Base-by-base conservation (phyloP, 179 eudicot genomes). In the Silene noctiflora region DNA sequence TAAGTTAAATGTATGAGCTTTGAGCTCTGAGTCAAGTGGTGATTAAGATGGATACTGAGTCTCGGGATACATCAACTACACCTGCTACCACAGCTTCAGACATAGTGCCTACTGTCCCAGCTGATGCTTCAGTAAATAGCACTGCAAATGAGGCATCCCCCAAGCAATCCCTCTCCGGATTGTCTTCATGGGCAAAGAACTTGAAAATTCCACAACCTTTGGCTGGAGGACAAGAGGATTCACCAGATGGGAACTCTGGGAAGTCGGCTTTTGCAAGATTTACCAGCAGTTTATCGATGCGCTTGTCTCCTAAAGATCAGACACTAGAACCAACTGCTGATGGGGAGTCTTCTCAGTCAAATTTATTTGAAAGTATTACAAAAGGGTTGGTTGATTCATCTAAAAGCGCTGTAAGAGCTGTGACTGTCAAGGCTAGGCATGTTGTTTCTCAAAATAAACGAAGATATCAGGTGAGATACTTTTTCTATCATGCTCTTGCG, bases 401-500 rank as follows among this genome's bases (percentile, higher is more conserved):
- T 74, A 94, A 85, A 86, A 94, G 82, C 80, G 98, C 96, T 19
- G 98, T 87, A 67, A 92, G 91, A 86, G 98, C 96, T 64, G 98
- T 94, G 75, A 88, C 86, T 75, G 96, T 92, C 72, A 94, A 94
- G 89, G 98, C 98, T 79, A 94, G 98, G 12, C 98, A 92, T 89
- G 98, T 78, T 84, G 98, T 94, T 72, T 94, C 98, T 56, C 98
- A 92, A 82, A 92, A 94, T 78, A 94, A 94, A 76, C 83, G 97
- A 86, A 92, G 98, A 92, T 94, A 92, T 74, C 97, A 88, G 98
- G 98, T 94, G 16, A 16, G 24, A 31, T 21, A 1, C 53, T 21
- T 31, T 74, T 63, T 67, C 64, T 25, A 7, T 22, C n/a, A 60
- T 51, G 60, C 51, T 44, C 35, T 67, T 63, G 64, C 29, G 44